Conservation (phyloP, 106 monocot species). For the Gastrodia elata region DNA sequence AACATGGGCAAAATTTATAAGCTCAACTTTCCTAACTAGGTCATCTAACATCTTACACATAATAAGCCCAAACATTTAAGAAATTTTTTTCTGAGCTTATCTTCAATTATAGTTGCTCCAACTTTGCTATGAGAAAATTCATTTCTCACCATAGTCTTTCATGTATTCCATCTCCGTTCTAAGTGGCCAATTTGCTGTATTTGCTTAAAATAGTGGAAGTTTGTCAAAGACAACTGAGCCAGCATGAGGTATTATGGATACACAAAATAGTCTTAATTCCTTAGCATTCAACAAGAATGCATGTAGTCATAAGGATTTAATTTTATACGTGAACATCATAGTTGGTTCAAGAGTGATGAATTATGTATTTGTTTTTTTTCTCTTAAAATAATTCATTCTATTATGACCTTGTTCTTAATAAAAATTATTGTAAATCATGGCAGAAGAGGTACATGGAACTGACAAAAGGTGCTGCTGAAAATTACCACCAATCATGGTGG, state of each 20-base stretch:
- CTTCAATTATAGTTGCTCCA: too few species aligned
- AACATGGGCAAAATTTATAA: too few species aligned
- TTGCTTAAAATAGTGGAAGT: too few species aligned
- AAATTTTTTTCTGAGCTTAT: too few species aligned
- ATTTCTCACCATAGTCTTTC: too few species aligned
- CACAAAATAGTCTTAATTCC: background rate
- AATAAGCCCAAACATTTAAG: too few species aligned
- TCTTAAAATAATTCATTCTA: slow-evolving; percentile 1
- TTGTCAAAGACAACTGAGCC: background rate
- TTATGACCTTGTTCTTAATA: background rate
- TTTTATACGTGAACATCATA: background rate
- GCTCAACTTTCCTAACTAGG: too few species aligned
- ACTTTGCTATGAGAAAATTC: too few species aligned
- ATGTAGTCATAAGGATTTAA: background rate
- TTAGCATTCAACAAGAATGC: background rate
- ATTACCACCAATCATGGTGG: slow-evolving; percentile 97
- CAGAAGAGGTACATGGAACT: slow-evolving; percentile 93
- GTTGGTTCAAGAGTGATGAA: background rate
- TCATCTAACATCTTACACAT: too few species aligned
- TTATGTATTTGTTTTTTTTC: background rate
- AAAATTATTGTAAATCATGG: slow-evolving; percentile 1
- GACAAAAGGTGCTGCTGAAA: slow-evolving; percentile 97
- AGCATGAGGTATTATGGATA: background rate
- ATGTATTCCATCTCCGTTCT: too few species aligned
- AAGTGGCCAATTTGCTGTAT: too few species aligned